Base-by-base conservation (phyloP, 75 land plant species). In the Chamaecyparis obtusa region DNA sequence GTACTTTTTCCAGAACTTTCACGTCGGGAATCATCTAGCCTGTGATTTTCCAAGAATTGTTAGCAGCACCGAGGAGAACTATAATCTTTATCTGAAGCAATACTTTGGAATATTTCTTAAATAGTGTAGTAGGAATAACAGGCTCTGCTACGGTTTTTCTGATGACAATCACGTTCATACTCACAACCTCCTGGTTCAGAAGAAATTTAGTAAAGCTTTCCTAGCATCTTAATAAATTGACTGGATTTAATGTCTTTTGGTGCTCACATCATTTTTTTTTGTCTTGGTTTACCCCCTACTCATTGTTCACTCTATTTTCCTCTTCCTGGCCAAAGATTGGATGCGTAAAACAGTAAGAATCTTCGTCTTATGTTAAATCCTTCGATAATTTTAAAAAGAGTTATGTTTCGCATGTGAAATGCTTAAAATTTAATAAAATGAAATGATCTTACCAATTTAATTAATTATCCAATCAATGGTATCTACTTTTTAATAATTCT, bases 201-300 rank as follows among this genome's bases (percentile, higher is more conserved):
- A 71, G 89, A 67, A 87, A 60, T 60, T 54, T 83, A 16, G 89
- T 89, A 30, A 87, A 89, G 55, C 88, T 89, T 49, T 89, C 90
- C 21, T 81, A 85, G 90, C 89, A 85, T 19, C 83, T 89, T 84
- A 76, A 89, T 69, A 78, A 85, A 71, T 75, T 89, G 8, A 89
- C 90, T 17, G 90, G 90, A 16, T 89, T 89, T 72, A 89, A 89
- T 35, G 90, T 89, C 85, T 89, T 89, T 72, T 89, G 90, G 90
- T 89, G 87, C 71, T 89, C 90, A 37, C 90, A 89, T 75, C 90
- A 89, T n/a, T n/a, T 48, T 64, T 72, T 44, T 89, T 89, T 83
- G 84, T 83, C 72, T 39, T 89, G 49, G 89, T 89, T 35, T 89
- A 89, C 85, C 33, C 60, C 17, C 74, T 87, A 19, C 89, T 89